Evolutionary conservation across 1,139 yeast genomes (phyloP).

Genomic region (Kurtzmaniella quercitrusa): DNA sequence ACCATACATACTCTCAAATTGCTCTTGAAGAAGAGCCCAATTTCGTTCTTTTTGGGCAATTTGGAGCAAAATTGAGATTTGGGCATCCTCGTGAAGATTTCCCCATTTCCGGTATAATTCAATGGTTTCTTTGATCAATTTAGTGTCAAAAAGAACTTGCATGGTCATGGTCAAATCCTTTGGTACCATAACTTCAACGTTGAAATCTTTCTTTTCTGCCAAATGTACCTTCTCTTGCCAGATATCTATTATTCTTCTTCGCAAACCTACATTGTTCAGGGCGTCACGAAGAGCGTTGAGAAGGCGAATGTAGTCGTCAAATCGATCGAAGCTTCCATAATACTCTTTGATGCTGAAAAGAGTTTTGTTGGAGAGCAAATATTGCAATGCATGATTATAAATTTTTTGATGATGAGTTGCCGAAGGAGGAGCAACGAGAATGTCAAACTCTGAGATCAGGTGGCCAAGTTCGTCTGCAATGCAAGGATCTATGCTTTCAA

Average conservation of each 20-base stretch:
- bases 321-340: not conserved
- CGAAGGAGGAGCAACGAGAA: not conserved
- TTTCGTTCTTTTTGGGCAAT: constrained; percentile 51
- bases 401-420: not conserved
- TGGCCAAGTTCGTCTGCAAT: not conserved
- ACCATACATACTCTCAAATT: constrained; percentile 61
- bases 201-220: not conserved
- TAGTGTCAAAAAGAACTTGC: constrained; percentile 5
- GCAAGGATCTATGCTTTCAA: not conserved
- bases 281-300: not conserved
- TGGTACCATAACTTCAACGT: not conserved
- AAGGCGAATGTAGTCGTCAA: constrained; percentile 1
- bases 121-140: constrained; percentile 19
- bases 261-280: constrained; percentile 5
- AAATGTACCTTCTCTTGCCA: constrained; percentile 5
- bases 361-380: not conserved
- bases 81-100: constrained; percentile 29
- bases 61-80: constrained; percentile 41
- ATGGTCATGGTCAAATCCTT: constrained; percentile 5
- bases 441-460: not conserved
- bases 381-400: not conserved
- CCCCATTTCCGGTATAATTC: constrained; percentile 22
- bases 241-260: not conserved
- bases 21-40: constrained; percentile 58
- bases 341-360: not conserved